Percentiles rank a stretch among this genome's conserved stretches.
Evolutionary conservation across 768 basidiomycete genomes (phyloP).

Genomic region (Lentinus tigrinus): DNA sequence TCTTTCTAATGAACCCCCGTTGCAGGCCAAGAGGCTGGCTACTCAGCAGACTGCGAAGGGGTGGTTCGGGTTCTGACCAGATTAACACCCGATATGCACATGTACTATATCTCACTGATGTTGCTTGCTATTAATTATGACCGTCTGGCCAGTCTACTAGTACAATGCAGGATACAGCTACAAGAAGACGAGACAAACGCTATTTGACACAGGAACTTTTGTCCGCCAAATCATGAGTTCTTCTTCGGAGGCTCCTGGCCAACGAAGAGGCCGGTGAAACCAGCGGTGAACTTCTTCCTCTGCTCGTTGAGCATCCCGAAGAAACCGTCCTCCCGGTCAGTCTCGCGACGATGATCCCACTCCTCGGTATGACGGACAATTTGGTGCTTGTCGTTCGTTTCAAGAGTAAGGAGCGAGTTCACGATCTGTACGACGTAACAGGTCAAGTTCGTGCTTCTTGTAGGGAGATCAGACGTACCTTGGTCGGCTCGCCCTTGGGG

Average conservation of each 20-base stretch:
- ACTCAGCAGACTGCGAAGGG: slow-evolving; percentile 61
- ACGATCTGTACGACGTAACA: slow-evolving; percentile 30
- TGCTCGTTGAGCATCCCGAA: slow-evolving; percentile 44
- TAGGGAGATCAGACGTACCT: slow-evolving; percentile 25
- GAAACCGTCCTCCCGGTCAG: slow-evolving; percentile 40
- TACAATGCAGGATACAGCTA: too few species aligned
- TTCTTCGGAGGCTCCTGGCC: slow-evolving; percentile 25
- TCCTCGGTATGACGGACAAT: slow-evolving; percentile 42
- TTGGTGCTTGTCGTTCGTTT: slow-evolving; percentile 37
- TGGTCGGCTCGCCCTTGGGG: slow-evolving; percentile 39
- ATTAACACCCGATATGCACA: neutral
- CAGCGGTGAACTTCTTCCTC: slow-evolving; percentile 42
- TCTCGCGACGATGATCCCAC: slow-evolving; percentile 41
- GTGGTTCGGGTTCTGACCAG: slow-evolving; percentile 60
- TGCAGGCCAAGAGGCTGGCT: slow-evolving; percentile 62
- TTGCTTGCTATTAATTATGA: too few species aligned
- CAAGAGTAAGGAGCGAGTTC: slow-evolving; percentile 43
- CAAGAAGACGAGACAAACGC: neutral
- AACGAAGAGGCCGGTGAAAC: slow-evolving; percentile 34
- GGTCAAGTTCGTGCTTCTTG: too few species aligned
- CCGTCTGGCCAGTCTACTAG: too few species aligned
- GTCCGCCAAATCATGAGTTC: neutral
- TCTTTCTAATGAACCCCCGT: neutral
- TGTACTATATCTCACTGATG: neutral
- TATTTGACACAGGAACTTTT: neutral